phyloP scores from a whole-genome alignment of 2,329 filamentous ascomycete species.

The Exophiala xenobiotica region DNA sequence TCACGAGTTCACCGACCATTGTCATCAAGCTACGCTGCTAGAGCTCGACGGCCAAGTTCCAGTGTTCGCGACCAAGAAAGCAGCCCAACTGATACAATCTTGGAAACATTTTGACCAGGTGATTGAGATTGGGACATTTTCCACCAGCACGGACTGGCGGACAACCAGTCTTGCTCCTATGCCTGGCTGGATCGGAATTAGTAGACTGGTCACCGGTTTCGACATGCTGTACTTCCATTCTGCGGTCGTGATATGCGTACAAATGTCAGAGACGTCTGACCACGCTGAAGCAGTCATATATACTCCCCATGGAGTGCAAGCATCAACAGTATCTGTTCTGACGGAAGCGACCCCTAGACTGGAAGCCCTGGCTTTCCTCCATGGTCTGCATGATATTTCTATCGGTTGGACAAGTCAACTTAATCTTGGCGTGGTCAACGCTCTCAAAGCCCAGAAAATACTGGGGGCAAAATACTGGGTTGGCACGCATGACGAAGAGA shows the following conservation, averaged over 20 bases:
- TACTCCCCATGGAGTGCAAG: constrained; percentile 62
- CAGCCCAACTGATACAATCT: constrained; percentile 54
- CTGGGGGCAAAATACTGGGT: constrained; percentile 62
- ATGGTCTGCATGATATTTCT: constrained; percentile 64
- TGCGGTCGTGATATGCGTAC: constrained; percentile 60
- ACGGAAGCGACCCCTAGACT: constrained; percentile 48
- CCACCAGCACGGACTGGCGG: constrained; percentile 45
- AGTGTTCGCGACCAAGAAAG: constrained; percentile 60
- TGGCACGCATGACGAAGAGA: constrained; percentile 54
- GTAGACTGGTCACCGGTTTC: constrained; percentile 53
- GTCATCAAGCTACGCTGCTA: constrained; percentile 60
- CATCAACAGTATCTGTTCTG: constrained; percentile 48
- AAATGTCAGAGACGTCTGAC: constrained; percentile 20
- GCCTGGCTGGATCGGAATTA: constrained; percentile 58
- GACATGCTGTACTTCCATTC: constrained; percentile 63
- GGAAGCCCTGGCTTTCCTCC: constrained; percentile 58
- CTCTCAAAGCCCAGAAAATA: constrained; percentile 54
- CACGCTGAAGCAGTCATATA: constrained; percentile 58
- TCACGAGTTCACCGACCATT: constrained; percentile 70
- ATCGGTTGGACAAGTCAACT: constrained; percentile 54
- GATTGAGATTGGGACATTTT: constrained; percentile 50
- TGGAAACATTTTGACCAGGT: constrained; percentile 63
- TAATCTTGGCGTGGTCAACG: constrained; percentile 64
- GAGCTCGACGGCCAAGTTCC: constrained; percentile 56
- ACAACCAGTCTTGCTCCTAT: constrained; percentile 46